Base-by-base conservation (phyloP, 768 basidiomycete genomes). In the Tephrocybe rancida region DNA sequence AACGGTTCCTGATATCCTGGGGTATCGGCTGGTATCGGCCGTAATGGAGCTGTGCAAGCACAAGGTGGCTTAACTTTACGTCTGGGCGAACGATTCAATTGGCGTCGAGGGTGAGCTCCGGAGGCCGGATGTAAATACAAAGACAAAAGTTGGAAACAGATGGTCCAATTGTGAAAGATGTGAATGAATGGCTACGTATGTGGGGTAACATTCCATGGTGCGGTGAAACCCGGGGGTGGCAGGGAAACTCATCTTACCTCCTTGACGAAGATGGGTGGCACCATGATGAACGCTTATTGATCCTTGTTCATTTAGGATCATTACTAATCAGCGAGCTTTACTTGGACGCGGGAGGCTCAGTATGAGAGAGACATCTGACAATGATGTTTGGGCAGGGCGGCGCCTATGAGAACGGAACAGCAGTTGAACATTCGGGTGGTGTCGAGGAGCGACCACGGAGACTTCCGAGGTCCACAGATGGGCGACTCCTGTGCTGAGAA, bases 361-460 rank as follows among this genome's bases (percentile, higher is more conserved):
- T n/a, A n/a, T n/a, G 13, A 21, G 13, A 24, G 18, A 24, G 30
- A 53, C 48, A 42, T 43, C 39, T 45, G 43, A 52, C 46, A 58
- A 54, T 35, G 48, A 38, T 54, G 32, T 32, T 25, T 42, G 37
- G 29, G 8, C 35, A 41, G 18, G 10, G 27, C 14, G 35, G 5
- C 39, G 32, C 58, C 58, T 56, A 52, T 44, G 39, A 59, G 26
- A 32, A 53, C 58, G 58, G 58, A 56, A 44, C 54, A 53, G 14
- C 25, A 43, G 19, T 21, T 14, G 41, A 26, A 19, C 18, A 52
- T 21, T 22, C 18, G 34, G 24, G 24, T n/a, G n/a, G n/a, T 39
- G 18, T 18, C 47, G 42, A 19, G 9, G 9, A 25, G 11, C 26
- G 18, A 29, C 21, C 35, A 39, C 58, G 58, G 58, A 59, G 39